These are phyloP conservation scores for Phytopythium aichiense DNA, from an alignment of 352 stramenopile species.

Conservation along the genomic window DNA sequence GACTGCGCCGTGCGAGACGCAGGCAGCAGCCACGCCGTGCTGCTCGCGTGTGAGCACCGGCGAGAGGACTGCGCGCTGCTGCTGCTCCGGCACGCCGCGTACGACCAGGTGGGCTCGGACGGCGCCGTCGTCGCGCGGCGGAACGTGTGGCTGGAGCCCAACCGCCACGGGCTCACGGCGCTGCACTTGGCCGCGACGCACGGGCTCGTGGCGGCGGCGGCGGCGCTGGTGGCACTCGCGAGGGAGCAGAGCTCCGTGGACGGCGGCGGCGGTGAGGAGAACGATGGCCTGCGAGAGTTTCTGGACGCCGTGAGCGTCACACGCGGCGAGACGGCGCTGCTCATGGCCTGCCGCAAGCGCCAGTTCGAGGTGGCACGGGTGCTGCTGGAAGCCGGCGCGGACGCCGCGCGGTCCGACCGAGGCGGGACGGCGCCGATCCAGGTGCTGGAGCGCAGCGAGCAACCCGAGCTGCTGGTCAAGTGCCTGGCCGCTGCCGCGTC, in stretches of 20 bases:
- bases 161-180: constrained; percentile 51
- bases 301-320: constrained; percentile 41
- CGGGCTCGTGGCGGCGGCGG: constrained; percentile 14
- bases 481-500: too few species aligned
- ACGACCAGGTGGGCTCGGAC: too few species aligned
- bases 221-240: constrained; percentile 22
- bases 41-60: constrained; percentile 45
- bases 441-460: constrained; percentile 45
- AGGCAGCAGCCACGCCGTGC: constrained; percentile 41
- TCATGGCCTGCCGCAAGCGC: constrained; percentile 63
- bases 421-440: constrained; percentile 45
- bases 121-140: too few species aligned
- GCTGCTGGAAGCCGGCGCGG: constrained; percentile 35
- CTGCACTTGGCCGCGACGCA: constrained; percentile 57
- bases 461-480: constrained; percentile 31
- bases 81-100: constrained; percentile 19
- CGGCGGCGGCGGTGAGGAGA: too few species aligned
- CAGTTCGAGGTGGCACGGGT: constrained; percentile 36
- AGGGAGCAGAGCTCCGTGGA: too few species aligned
- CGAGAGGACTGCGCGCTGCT: constrained; percentile 49
- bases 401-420: constrained; percentile 40
- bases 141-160: constrained; percentile 34
- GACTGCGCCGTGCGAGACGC: constrained; percentile 29
- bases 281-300: constrained; percentile 9
- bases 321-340: constrained; percentile 50